Evolutionary conservation across 139 green algal species (phyloP).

Genomic region (Picochlorum sp.): DNA sequence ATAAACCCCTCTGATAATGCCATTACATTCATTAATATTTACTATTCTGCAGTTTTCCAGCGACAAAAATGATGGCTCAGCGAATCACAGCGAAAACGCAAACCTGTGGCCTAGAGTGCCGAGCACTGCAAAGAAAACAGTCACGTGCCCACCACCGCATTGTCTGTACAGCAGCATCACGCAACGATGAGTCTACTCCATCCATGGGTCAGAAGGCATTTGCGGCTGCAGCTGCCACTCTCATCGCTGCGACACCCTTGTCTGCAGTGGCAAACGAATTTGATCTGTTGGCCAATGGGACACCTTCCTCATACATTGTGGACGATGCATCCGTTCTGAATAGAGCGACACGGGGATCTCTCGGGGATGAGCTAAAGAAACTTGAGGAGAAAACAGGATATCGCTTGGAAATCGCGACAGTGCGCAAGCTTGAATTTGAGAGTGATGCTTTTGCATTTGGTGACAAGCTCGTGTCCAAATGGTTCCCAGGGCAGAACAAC

Average conservation of each 20-base stretch:
- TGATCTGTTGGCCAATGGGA: slow-evolving; percentile 69
- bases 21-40: no score
- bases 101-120: no score
- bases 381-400: slow-evolving; percentile 80
- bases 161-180: no score
- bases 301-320: slow-evolving; percentile 69
- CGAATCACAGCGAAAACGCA: no score
- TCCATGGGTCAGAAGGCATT: background rate
- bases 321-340: slow-evolving; percentile 84
- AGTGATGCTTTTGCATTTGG: slow-evolving; percentile 87
- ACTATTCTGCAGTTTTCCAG: no score
- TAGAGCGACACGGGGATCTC: slow-evolving; percentile 53
- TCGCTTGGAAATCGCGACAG: slow-evolving; percentile 80
- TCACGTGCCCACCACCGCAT: no score
- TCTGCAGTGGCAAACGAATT: slow-evolving; percentile 70
- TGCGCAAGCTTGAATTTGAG: slow-evolving; percentile 93
- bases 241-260: slow-evolving; percentile 25
- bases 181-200: no score
- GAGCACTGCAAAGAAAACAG: no score
- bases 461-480: slow-evolving; percentile 76
- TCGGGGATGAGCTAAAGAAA: slow-evolving; percentile 64
- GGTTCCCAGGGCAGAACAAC: slow-evolving; percentile 78
- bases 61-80: no score
- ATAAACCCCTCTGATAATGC: no score
- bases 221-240: slow-evolving; percentile 26